phyloP scores from a whole-genome alignment of 1,284 basidiomycete genomes.

The Phaffia rhodozyma region DNA sequence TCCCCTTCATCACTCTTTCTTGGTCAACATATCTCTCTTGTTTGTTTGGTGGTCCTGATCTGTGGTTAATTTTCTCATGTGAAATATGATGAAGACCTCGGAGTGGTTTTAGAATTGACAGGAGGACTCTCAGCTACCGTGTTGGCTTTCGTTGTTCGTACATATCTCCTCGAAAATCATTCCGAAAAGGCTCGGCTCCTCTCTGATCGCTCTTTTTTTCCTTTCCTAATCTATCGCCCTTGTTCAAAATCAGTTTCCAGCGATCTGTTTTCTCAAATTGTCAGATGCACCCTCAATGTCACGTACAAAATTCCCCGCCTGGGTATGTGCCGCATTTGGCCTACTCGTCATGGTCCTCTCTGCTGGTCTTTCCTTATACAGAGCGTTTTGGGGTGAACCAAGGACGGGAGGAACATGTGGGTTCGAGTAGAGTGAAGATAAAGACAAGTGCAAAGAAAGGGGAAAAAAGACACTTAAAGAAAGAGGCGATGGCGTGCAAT shows the following conservation, averaged over 20 bases:
- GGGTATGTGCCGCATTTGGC: conserved; percentile 62
- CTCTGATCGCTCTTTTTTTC: neutral
- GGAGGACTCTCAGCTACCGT: conserved; percentile 90
- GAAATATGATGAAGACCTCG: conserved; percentile 45
- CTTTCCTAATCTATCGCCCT: neutral
- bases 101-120: conserved; percentile 93
- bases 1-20: neutral
- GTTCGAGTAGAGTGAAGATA: no score
- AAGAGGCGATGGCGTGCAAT: no score
- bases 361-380: conserved; percentile 57
- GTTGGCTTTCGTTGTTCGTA: conserved; percentile 68
- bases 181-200: neutral
- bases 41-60: neutral
- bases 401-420: no score
- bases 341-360: conserved; percentile 64
- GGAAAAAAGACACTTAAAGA: no score
- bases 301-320: conserved; percentile 59
- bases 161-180: no score
- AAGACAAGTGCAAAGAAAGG: no score
- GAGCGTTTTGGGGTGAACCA: conserved; percentile 54
- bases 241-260: conserved; percentile 47
- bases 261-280: conserved; percentile 72
- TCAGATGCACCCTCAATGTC: conserved; percentile 51
- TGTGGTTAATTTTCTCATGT: neutral
- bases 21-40: neutral